Base-by-base conservation (phyloP, 441 rosid genomes). In the Erodium trifolium region DNA sequence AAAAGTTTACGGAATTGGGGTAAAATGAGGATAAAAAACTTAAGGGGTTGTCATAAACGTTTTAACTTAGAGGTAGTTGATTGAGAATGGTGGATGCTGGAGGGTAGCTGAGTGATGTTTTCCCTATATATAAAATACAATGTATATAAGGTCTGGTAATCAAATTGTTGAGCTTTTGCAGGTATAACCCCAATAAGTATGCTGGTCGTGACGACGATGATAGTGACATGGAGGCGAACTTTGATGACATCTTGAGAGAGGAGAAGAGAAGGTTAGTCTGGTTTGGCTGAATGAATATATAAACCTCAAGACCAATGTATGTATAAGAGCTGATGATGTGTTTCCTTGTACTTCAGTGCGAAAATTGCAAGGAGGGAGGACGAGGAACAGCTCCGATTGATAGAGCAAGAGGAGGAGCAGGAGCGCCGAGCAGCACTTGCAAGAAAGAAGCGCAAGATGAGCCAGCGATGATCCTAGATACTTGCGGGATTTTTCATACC, bases 211-310 rank as follows among this genome's bases (percentile, higher is more conserved):
- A 78, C 59, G 89, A 85, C 3, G 90, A 84, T 67, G 90, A 79
- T 74, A 77, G 86, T 70, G 82, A 85, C 84, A 93, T 91, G 97
- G 99, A 91, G 81, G 96, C 93, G 27, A 82, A 80, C 73, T 94
- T 77, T 57, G 97, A 87, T 0, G 99, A 90, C 70, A 90, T 88
- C 66, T 64, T 78, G 88, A 69, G 17, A 76, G 97, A 94, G 75
- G 97, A 91, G 77, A 81, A 66, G 67, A 66, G 82, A 73, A 94
- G 97, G 99, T 94, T 71, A 35, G 87, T 70, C 0, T 23, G 27
- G 27, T 23, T 23, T 23, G 27, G 27, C 27, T 23, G 27, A 23
- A 23, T 23, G 27, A 23, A 23, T 23, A 23, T 6, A 53, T 16
- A 14, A 17, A 53, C 60, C n/a, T 53, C 23, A 4, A 53, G 6